Percentiles rank a stretch among this genome's conserved stretches.
phyloP scores from a whole-genome alignment of 306 rosid genomes.

The Vicia faba region DNA sequence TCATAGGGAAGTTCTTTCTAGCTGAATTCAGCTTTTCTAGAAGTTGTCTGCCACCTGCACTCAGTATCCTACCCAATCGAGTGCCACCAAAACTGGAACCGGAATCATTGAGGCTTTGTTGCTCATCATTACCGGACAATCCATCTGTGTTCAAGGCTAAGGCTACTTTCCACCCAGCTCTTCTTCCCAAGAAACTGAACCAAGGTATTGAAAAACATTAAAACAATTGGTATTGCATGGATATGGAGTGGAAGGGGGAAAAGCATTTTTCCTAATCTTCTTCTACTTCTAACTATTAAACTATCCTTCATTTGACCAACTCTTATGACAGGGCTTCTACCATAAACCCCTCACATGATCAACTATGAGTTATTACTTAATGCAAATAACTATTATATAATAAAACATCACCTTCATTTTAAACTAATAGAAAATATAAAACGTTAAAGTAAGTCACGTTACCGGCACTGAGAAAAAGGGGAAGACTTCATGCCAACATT shows the following conservation, averaged over 20 bases:
- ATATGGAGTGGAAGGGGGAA: background rate
- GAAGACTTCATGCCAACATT: conserved; percentile 43
- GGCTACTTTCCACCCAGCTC: conserved; percentile 57
- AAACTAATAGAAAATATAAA: conserved; percentile 8
- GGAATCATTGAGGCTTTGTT: conserved; percentile 55
- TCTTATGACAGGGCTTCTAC: conserved; percentile 9
- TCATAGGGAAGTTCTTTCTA: conserved; percentile 85
- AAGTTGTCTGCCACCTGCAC: conserved; percentile 81
- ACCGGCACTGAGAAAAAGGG: conserved; percentile 55
- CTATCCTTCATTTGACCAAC: conserved; percentile 18
- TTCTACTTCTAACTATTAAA: background rate
- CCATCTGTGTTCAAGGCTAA: conserved; percentile 89
- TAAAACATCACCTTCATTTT: conserved; percentile 4
- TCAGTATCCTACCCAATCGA: conserved; percentile 86
- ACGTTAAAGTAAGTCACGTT: conserved; percentile 21
- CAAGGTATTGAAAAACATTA: conserved; percentile 38
- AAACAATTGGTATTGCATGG: conserved; percentile 35
- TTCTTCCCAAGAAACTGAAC: conserved; percentile 63
- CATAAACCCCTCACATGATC: background rate
- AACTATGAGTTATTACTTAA: too few species aligned
- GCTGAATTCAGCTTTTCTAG: conserved; percentile 80
- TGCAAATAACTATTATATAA: background rate
- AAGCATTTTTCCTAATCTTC: background rate
- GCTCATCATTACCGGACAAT: conserved; percentile 63
- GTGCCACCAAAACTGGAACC: conserved; percentile 71